phyloP scores from a whole-genome alignment of 2,329 filamentous ascomycete species.

The Calonectria pteridis region DNA sequence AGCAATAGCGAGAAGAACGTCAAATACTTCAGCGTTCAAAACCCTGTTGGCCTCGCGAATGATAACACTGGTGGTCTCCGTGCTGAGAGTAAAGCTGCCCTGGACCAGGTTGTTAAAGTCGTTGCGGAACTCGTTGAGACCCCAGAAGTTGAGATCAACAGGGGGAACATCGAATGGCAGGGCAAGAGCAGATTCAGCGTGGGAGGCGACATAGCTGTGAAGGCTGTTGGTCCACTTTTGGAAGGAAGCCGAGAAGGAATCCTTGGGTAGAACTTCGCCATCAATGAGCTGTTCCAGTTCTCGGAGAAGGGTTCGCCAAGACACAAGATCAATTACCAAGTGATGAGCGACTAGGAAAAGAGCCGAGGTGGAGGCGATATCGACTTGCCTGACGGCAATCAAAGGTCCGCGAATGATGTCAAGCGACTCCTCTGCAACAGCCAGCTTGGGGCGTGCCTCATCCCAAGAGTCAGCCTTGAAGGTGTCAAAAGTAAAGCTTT shows the following conservation, averaged over 20 bases:
- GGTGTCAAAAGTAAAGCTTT: constrained; percentile 29
- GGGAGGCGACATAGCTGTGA: constrained; percentile 44
- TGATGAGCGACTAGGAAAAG: constrained; percentile 53
- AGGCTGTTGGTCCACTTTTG: constrained; percentile 45
- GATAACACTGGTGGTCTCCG: neutral
- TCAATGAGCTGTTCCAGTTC: constrained; percentile 46
- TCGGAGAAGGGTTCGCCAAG: constrained; percentile 56
- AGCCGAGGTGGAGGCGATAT: constrained; percentile 34
- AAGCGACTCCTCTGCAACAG: constrained; percentile 33
- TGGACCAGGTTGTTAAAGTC: neutral
- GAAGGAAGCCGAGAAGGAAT: constrained; percentile 33
- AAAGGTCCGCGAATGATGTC: constrained; percentile 13
- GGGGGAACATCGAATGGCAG: neutral
- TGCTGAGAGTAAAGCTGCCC: neutral
- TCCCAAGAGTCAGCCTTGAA: neutral
- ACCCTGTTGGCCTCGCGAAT: neutral
- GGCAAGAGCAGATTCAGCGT: neutral
- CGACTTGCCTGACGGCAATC: constrained; percentile 29
- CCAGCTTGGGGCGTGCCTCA: neutral
- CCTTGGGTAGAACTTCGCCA: neutral
- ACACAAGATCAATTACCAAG: constrained; percentile 59
- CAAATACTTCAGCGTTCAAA: neutral
- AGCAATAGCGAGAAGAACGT: constrained; percentile 39
- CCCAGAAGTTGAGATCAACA: neutral
- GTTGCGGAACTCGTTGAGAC: neutral